phyloP scores from a whole-genome alignment of 306 rosid genomes.

The Quercus alba region DNA sequence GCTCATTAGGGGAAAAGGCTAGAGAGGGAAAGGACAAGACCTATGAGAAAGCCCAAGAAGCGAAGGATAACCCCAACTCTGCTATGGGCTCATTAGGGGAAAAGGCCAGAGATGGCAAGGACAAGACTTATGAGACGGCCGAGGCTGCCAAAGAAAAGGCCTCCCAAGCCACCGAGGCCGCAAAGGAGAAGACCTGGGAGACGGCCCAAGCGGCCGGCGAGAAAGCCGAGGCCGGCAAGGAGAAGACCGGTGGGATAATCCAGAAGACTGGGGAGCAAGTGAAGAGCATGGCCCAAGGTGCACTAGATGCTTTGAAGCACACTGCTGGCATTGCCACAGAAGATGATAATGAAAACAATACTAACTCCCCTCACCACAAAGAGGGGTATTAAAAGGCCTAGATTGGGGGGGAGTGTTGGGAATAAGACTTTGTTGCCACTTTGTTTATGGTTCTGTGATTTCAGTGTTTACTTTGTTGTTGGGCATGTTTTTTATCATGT shows the following conservation, averaged over 20 bases:
- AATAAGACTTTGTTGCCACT: background rate
- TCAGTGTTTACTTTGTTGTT: background rate
- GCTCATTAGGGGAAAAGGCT: constrained; percentile 30
- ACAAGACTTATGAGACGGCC: constrained; percentile 16
- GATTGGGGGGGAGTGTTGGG: background rate
- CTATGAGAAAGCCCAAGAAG: constrained; percentile 21
- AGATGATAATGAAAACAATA: background rate
- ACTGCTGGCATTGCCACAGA: constrained; percentile 54
- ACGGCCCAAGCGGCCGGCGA: constrained; percentile 30
- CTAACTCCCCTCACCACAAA: background rate
- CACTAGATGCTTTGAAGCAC: constrained; percentile 46
- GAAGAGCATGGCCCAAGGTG: constrained; percentile 49
- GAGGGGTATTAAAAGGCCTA: background rate
- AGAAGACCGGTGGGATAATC: constrained; percentile 32
- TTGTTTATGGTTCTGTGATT: background rate
- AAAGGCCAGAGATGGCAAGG: constrained; percentile 16
- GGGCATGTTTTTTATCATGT: background rate
- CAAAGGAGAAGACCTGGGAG: constrained; percentile 19
- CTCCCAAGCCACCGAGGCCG: background rate
- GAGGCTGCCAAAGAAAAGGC: constrained; percentile 27
- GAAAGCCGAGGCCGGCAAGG: constrained; percentile 32
- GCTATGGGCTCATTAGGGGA: background rate
- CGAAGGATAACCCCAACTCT: background rate
- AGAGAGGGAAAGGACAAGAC: constrained; percentile 29
- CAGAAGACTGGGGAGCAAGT: constrained; percentile 60